phyloP scores from a whole-genome alignment of 2,329 filamentous ascomycete genomes.

The Xylariaceae sp. region DNA sequence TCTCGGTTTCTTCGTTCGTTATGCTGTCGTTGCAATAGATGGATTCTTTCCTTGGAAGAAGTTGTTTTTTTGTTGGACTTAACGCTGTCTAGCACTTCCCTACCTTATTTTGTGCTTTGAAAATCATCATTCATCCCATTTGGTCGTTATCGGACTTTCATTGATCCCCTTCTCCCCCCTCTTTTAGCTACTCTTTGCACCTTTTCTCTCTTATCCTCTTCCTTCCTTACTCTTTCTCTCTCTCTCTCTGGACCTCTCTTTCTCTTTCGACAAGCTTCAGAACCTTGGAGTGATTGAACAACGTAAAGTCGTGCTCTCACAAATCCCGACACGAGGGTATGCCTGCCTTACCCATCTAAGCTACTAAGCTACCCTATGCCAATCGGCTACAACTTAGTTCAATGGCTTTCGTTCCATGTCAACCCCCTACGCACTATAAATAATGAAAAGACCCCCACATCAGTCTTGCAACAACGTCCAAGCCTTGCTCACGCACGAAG shows the following conservation, averaged over 20 bases:
- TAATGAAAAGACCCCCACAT: background rate
- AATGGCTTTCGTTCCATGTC: constrained; percentile 5
- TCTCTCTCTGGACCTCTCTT: background rate
- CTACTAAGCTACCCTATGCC: constrained; percentile 15
- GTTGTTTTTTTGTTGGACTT: background rate
- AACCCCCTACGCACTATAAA: constrained; percentile 5
- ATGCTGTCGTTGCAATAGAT: too few relatives aligned
- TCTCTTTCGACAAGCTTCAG: constrained; percentile 2
- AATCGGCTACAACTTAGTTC: constrained; percentile 11
- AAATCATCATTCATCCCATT: constrained; percentile 2
- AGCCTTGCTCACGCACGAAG: background rate
- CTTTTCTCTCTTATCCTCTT: background rate
- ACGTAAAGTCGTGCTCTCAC: constrained; percentile 7
- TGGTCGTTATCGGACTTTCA: background rate
- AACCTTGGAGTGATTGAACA: constrained; percentile 6
- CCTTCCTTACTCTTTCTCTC: background rate
- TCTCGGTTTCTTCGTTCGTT: too few relatives aligned
- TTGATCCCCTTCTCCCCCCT: background rate
- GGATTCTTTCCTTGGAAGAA: background rate
- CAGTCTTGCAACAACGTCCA: background rate
- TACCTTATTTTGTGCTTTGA: background rate
- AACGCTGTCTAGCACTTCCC: background rate
- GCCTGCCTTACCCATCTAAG: constrained; percentile 6
- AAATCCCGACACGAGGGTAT: constrained; percentile 10
- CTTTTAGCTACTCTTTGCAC: background rate